A percentile compares a stretch with the other conserved stretches of the same genome.
Evolutionary conservation across 2,329 filamentous ascomycete genomes (phyloP).

Genomic region (Fusarium sp.): DNA sequence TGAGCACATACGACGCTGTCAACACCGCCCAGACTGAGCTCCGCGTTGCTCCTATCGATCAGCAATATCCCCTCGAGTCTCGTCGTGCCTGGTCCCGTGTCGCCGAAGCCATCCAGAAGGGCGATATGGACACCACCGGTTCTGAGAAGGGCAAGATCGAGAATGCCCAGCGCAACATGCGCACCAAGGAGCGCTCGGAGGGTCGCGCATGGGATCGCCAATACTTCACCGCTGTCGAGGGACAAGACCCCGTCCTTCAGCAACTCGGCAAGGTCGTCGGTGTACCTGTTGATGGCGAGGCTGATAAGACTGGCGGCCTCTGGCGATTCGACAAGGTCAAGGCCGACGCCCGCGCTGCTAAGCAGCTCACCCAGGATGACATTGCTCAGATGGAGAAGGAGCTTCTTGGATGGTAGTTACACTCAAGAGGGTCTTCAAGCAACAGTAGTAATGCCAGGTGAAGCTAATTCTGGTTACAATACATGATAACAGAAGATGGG

Average conservation of each 20-base stretch:
- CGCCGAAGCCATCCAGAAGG: slow-evolving; percentile 79
- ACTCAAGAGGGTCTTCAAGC: slow-evolving; percentile 5
- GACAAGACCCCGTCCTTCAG: slow-evolving; percentile 59
- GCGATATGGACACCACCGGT: slow-evolving; percentile 85
- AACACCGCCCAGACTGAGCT: slow-evolving; percentile 73
- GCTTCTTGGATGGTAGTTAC: slow-evolving; percentile 54
- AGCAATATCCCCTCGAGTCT: slow-evolving; percentile 89
- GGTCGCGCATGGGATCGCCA: slow-evolving; percentile 82
- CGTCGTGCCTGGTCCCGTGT: slow-evolving; percentile 90
- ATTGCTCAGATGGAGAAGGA: slow-evolving; percentile 60
- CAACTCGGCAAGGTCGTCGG: slow-evolving; percentile 60
- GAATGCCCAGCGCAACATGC: slow-evolving; percentile 81
- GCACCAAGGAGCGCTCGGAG: slow-evolving; percentile 80
- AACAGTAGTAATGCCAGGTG: slow-evolving; percentile 1
- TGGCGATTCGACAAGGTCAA: slow-evolving; percentile 69
- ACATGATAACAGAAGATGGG: not conserved
- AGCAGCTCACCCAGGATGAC: slow-evolving; percentile 55
- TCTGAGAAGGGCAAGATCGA: slow-evolving; percentile 90
- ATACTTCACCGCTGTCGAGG: slow-evolving; percentile 76
- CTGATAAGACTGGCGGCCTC: slow-evolving; percentile 70
- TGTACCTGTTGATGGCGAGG: slow-evolving; percentile 63
- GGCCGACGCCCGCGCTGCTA: slow-evolving; percentile 54
- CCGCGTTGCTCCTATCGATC: slow-evolving; percentile 75
- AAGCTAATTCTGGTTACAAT: slow-evolving; percentile 22
- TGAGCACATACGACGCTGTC: slow-evolving; percentile 72